Base-by-base conservation (phyloP, 345 rosid genomes). In the Pugionium dolabratum region DNA sequence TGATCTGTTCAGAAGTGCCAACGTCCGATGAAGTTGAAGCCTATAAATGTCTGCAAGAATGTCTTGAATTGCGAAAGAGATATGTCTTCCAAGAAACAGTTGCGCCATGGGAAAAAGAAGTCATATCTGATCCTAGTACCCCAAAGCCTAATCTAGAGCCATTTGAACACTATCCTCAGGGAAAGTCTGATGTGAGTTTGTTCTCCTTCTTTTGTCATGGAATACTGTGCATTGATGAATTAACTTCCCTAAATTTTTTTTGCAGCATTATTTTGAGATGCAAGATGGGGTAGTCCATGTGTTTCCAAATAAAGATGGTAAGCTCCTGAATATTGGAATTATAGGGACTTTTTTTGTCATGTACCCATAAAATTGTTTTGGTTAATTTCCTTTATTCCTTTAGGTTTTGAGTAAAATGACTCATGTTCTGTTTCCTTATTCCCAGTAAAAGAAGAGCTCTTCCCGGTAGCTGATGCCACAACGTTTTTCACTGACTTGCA, bases 91-190 rank as follows among this genome's bases (percentile, higher is more conserved):
- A 67, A 66, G 98, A 95, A 74, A 85, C 96, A 32, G 75, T 85
- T 73, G 96, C 96, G 51, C 97, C 99, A 25, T 95, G 98, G 99
- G 98, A 83, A 55, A 95, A 82, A 74, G 98, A 95, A 86, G 81
- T 84, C 57, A 89, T 95, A 73, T 86, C 85, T 53, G 99, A 95
- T 63, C 99, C 99, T 9, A 86, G 97, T 62, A 95, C 99, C 2
- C 99, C 99, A 8, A 95, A 91, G 85, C 93, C 91, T 64, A 95
- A 95, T 73, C 82, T 76, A 25, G 94, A 84, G 42, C 99, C 98
- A 18, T 95, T 95, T 80, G 81, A 77, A 54, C 90, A 78, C 68
- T 78, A 81, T 56, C 74, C 91, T 30, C 93, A 81, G 75, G 91
- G 85, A 64, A 91, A 95, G 66, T 79, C 96, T 77, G 86, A 84